phyloP scores from a whole-genome alignment of 106 monocot species.

The Phalaenopsis aphrodite region DNA sequence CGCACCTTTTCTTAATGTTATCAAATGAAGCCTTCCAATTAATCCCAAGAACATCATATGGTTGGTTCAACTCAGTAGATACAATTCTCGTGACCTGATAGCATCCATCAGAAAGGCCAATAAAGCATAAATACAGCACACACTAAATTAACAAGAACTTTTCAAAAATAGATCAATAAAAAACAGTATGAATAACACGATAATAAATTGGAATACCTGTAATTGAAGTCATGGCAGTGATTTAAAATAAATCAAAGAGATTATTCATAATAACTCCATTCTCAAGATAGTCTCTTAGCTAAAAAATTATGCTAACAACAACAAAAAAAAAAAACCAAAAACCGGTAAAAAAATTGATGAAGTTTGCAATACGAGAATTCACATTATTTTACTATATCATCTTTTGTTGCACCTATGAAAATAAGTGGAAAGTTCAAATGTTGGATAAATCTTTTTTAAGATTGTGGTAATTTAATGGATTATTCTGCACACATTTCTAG shows the following conservation, averaged over 20 bases:
- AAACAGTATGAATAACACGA: background rate
- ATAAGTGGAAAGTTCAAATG: too few relatives aligned
- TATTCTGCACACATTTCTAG: too few relatives aligned
- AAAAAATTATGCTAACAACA: slow-evolving; percentile 2
- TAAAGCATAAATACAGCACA: background rate
- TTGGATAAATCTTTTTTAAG: too few relatives aligned
- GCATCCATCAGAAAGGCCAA: slow-evolving; percentile 1
- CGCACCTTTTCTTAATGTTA: slow-evolving; percentile 87
- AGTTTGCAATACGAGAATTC: too few relatives aligned
- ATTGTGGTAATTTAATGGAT: too few relatives aligned
- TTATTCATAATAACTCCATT: too few relatives aligned
- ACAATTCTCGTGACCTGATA: slow-evolving; percentile 71
- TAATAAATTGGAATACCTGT: background rate
- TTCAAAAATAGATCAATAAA: slow-evolving; percentile 1
- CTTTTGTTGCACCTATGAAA: too few relatives aligned
- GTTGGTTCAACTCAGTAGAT: slow-evolving; percentile 51
- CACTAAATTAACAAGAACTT: background rate
- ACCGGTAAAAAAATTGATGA: too few relatives aligned
- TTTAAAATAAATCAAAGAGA: too few relatives aligned
- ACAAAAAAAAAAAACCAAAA: background rate
- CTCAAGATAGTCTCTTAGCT: background rate
- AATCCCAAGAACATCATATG: slow-evolving; percentile 89
- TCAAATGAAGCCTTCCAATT: slow-evolving; percentile 89
- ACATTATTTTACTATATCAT: too few relatives aligned
- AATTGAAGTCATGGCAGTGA: background rate